These are phyloP conservation scores for Cyberlindnera mycetangii DNA, from an alignment of 805 yeast genomes.

Conservation along the genomic window DNA sequence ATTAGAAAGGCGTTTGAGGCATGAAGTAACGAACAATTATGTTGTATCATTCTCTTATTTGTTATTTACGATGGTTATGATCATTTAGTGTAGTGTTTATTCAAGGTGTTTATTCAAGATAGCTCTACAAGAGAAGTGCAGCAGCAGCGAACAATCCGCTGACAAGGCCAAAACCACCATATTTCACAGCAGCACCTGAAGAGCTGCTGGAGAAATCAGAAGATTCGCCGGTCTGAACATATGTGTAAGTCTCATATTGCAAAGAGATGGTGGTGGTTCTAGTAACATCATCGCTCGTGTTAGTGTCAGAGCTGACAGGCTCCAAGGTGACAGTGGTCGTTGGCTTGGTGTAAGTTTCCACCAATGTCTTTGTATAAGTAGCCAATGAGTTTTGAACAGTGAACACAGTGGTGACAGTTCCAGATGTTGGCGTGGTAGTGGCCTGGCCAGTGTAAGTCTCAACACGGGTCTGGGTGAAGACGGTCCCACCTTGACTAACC, in stretches of 20 bases:
- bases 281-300: neutral
- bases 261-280: neutral
- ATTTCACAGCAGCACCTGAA: neutral
- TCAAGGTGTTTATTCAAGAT: no score
- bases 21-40: neutral
- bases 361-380: slow-evolving; percentile 4
- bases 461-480: slow-evolving; percentile 3
- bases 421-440: slow-evolving; percentile 4
- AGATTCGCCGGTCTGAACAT: slow-evolving; percentile 1
- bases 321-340: neutral
- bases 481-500: neutral
- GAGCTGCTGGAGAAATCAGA: neutral
- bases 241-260: slow-evolving; percentile 1
- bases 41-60: no score
- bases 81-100: no score
- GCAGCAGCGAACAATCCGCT: neutral
- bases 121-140: neutral
- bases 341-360: slow-evolving; percentile 1
- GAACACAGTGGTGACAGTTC: slow-evolving; percentile 4
- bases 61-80: no score
- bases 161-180: neutral
- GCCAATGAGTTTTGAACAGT: neutral
- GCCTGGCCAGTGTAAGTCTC: slow-evolving; percentile 4
- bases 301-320: neutral
- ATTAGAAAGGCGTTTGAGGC: neutral